Base-by-base conservation (phyloP, 73 alveolate genomes). In the Durusdinium trenchii region DNA sequence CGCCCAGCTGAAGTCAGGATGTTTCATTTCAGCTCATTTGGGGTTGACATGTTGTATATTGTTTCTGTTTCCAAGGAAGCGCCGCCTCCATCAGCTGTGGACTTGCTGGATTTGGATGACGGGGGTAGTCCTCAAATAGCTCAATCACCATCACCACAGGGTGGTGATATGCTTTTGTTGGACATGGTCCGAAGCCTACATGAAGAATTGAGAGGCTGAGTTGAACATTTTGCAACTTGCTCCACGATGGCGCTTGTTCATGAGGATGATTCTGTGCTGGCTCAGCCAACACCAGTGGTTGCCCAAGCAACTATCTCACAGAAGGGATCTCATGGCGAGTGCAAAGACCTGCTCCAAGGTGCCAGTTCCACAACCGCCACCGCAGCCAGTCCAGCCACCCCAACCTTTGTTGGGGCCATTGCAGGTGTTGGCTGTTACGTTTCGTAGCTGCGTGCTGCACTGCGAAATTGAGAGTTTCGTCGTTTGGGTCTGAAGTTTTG, bases 31-130 rank as follows among this genome's bases (percentile, higher is more conserved):
- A n/a, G n/a, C n/a, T n/a, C n/a, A n/a, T n/a, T n/a, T 60, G 18
- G 30, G 73, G 18, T 60, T 60, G 73, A 1, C 73, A 23, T 2
- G 73, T 23, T 2, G n/a, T 60, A 60, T 32, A 23, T 60, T 60
- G 73, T 32, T 32, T 32, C 3, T 60, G n/a, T 0, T 43, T 61
- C 75, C 9, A 46, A 57, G 73, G 89, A 50, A 47, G 48, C 87
- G 43, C 78, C 52, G 26, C 45, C 76, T 45, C 9, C 97, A 46
- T 76, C 97, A n/a, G 69, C 97, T n/a, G 97, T 91, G 87, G 97
- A 91, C 60, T 43, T 91, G 75, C 57, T 91, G 97, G 97, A 91
- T 69, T 47, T 91, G 43, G 97, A 91, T 36, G 97, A 91, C 69
- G 96, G 73, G 40, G 75, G 60, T 14, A 36, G 52, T 2, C 40